Evolutionary conservation across 73 alveolate species (phyloP), one percentile per base, ranked within the genome.

Genomic region (Breviolum minutum): DNA sequence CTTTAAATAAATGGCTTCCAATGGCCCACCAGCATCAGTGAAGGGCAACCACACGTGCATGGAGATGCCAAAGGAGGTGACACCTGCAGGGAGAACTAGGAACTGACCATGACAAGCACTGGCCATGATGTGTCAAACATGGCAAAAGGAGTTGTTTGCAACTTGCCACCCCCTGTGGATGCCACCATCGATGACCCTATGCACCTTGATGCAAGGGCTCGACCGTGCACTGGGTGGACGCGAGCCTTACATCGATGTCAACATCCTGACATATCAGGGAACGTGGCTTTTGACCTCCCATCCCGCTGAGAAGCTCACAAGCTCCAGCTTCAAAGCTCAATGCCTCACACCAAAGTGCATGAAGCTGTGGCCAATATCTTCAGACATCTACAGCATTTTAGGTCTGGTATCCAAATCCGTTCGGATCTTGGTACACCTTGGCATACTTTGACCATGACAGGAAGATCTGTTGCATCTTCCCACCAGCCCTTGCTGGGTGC

Each of bases 151-250:
- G 29, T 11, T 69, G 77, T 20, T 20, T 20, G 77, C 77, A 13
- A 11, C 26, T n/a, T 69, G 29, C 77, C 19, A 69, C 77, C 74
- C 74, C 5, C 0, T 26, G 26, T 20, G 26, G 26, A 69, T 20
- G 26, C 77, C 77, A 66, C 26, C 22, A 66, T 66, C 74, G 26
- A 2, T 20, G 17, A 13, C 64, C 87, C 14, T 26, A 1, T 61
- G 90, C 20, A 48, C 90, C 90, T 82, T 82, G 71, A 32, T 82
- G 90, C 90, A 82, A 6, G 90, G 90, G 62, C 90, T 82, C 19
- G 90, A 82, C 10, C 90, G 90, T 4, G 90, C 90, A 16, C 90
- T 82, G 17, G 87, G 87, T 22, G 87, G 87, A 22, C 87, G 63
- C 5, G 87, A 79, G 64, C 82, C 82, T 73, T 24, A 24, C 54